Evolutionary conservation across 768 basidiomycete species (phyloP).

Genomic region (Tulasnella sp.): DNA sequence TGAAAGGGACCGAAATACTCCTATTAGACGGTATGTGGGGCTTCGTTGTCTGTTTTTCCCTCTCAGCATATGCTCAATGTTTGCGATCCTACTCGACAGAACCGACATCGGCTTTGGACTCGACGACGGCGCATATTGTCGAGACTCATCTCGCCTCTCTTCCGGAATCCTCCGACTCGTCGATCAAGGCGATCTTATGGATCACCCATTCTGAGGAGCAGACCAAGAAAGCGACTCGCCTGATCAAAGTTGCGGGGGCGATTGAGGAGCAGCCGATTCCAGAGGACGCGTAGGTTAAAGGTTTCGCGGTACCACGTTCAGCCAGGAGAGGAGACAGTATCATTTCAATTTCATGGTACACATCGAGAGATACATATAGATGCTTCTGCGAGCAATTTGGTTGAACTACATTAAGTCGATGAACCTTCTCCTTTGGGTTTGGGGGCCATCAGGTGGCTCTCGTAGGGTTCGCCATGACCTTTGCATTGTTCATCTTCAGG

Average conservation of each 20-base stretch:
- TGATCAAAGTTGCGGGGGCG: slow-evolving; percentile 11
- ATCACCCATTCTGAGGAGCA: slow-evolving; percentile 44
- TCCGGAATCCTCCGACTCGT: slow-evolving; percentile 41
- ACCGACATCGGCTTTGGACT: slow-evolving; percentile 83
- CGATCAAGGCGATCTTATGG: slow-evolving; percentile 71
- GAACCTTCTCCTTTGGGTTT: slow-evolving; percentile 44
- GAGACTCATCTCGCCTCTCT: slow-evolving; percentile 53
- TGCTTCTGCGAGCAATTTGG: neutral
- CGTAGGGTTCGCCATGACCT: neutral
- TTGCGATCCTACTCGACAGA: slow-evolving; percentile 40
- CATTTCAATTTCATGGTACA: neutral
- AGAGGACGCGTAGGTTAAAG: neutral
- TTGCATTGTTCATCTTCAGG: slow-evolving; percentile 12
- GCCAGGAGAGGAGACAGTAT: neutral
- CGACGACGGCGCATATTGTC: slow-evolving; percentile 53
- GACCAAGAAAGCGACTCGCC: neutral
- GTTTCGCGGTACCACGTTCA: neutral
- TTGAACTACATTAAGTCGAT: neutral
- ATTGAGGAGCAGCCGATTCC: neutral
- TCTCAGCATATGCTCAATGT: neutral
- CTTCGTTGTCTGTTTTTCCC: neutral
- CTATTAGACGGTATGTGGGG: slow-evolving; percentile 63
- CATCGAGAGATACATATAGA: neutral
- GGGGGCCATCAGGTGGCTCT: neutral
- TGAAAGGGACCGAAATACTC: slow-evolving; percentile 69